A percentile compares a stretch with the other conserved stretches of the same genome.
phyloP scores from a whole-genome alignment of 495 filamentous ascomycete species.

The Tricharina praecox region DNA sequence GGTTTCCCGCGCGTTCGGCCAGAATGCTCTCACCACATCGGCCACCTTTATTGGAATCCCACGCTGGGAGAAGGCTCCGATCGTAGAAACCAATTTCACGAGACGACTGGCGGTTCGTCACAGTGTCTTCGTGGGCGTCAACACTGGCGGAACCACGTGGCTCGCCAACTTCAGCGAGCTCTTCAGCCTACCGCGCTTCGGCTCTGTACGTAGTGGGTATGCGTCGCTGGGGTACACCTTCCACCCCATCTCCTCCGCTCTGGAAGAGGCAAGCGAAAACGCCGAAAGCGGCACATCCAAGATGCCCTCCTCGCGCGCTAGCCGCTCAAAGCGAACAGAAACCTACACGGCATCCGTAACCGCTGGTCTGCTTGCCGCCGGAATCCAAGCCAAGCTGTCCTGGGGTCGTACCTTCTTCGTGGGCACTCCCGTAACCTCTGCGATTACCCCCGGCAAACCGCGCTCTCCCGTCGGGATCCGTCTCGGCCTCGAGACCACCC shows the following conservation, averaged over 20 bases:
- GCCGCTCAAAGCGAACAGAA: slow-evolving; percentile 14
- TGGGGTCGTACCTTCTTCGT: slow-evolving; percentile 21
- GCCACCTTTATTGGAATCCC: neutral
- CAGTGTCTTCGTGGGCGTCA: neutral
- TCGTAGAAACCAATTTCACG: slow-evolving; percentile 6
- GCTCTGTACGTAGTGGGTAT: neutral
- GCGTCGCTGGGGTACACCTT: slow-evolving; percentile 1
- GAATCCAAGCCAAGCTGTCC: slow-evolving; percentile 12
- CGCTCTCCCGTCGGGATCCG: slow-evolving; percentile 5
- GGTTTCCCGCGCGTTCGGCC: slow-evolving; percentile 10
- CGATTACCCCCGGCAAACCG: neutral
- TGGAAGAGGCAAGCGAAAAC: slow-evolving; percentile 3
- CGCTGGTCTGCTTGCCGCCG: slow-evolving; percentile 9
- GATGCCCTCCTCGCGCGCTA: neutral
- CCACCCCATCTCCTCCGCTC: neutral
- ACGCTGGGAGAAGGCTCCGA: slow-evolving; percentile 4
- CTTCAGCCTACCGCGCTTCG: slow-evolving; percentile 1
- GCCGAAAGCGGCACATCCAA: neutral
- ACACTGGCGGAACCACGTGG: neutral
- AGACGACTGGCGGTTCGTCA: neutral
- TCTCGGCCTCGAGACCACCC: slow-evolving; percentile 8
- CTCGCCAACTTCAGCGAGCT: neutral
- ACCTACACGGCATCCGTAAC: slow-evolving; percentile 11
- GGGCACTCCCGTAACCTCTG: slow-evolving; percentile 14
- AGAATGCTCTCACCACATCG: neutral